Percentiles rank a stretch among this genome's conserved stretches.
These are phyloP conservation scores for Pythium pyrilobum DNA, from an alignment of 352 stramenopile species.

Conservation along the genomic window DNA sequence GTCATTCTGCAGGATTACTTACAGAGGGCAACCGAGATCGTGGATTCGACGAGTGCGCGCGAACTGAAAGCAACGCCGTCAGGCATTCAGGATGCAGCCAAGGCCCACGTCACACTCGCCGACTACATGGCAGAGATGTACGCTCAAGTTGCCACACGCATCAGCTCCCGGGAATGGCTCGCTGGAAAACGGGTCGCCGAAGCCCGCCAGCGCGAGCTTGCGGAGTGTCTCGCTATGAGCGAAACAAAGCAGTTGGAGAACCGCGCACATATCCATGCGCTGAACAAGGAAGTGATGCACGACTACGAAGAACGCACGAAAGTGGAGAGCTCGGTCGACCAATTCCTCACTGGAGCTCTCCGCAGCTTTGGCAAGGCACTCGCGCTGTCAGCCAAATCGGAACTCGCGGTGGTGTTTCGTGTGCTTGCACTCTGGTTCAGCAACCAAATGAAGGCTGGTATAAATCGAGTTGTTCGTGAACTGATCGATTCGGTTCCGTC, in stretches of 20 bases:
- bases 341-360: constrained; percentile 86
- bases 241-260: constrained; percentile 49
- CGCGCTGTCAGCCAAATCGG: constrained; percentile 42
- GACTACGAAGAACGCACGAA: constrained; percentile 84
- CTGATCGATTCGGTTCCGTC: constrained; percentile 85
- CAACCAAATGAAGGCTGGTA: constrained; percentile 67
- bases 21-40: constrained; percentile 67
- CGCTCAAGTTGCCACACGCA: constrained; percentile 76
- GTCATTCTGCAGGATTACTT: constrained; percentile 93
- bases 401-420: constrained; percentile 91
- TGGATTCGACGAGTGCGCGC: constrained; percentile 35
- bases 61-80: constrained; percentile 21
- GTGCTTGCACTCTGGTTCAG: constrained; percentile 94
- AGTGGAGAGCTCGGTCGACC: constrained; percentile 79
- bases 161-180: constrained; percentile 89
- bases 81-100: constrained; percentile 49
- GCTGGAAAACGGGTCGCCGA: constrained; percentile 70
- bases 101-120: constrained; percentile 83
- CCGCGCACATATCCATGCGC: constrained; percentile 59
- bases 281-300: constrained; percentile 85
- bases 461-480: constrained; percentile 83
- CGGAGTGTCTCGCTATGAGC: constrained; percentile 59
- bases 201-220: constrained; percentile 53
- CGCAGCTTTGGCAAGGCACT: constrained; percentile 80
- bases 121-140: constrained; percentile 92